Percentiles rank a stretch among this genome's conserved stretches.
Evolutionary conservation across 805 yeast genomes (phyloP).

Genomic region (Kodamaea sagamina): DNA sequence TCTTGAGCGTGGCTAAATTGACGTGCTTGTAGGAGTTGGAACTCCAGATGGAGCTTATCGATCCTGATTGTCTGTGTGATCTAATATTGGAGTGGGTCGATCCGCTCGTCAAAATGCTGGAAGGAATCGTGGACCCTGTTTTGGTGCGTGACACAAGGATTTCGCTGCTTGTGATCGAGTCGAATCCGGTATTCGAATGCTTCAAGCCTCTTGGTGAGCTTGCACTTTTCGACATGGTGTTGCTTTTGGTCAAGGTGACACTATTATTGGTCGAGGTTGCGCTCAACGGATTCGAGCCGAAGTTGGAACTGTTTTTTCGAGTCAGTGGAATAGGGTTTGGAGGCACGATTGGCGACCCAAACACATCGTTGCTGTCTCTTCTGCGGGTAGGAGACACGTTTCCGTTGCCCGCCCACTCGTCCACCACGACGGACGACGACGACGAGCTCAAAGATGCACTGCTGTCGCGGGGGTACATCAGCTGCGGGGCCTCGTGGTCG

Average conservation of each 20-base stretch:
- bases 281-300: constrained; percentile 8
- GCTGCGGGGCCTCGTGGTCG: constrained; percentile 8
- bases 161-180: constrained; percentile 10
- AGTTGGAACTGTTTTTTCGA: constrained; percentile 10
- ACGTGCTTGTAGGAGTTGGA: constrained; percentile 36
- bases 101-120: constrained; percentile 6
- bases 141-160: constrained; percentile 12
- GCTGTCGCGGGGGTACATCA: constrained; percentile 11
- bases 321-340: constrained; percentile 4
- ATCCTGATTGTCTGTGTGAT: constrained; percentile 27
- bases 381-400: constrained; percentile 2
- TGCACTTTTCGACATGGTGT: constrained; percentile 2
- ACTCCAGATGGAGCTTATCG: constrained; percentile 40
- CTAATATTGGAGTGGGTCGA: constrained; percentile 15
- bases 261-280: constrained; percentile 8
- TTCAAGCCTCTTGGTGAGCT: constrained; percentile 11
- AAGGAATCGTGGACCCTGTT: constrained; percentile 10
- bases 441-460: constrained; percentile 12
- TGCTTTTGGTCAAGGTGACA: constrained; percentile 6
- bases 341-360: constrained; percentile 11
- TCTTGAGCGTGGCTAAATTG: constrained; percentile 40
- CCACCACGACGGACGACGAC: constrained; percentile 9
- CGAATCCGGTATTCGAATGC: constrained; percentile 7
- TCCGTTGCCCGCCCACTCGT: constrained; percentile 8
- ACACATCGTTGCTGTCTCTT: constrained; percentile 8